phyloP scores from a whole-genome alignment of 306 rosid species.

The Hylodesmum podocarpum region DNA sequence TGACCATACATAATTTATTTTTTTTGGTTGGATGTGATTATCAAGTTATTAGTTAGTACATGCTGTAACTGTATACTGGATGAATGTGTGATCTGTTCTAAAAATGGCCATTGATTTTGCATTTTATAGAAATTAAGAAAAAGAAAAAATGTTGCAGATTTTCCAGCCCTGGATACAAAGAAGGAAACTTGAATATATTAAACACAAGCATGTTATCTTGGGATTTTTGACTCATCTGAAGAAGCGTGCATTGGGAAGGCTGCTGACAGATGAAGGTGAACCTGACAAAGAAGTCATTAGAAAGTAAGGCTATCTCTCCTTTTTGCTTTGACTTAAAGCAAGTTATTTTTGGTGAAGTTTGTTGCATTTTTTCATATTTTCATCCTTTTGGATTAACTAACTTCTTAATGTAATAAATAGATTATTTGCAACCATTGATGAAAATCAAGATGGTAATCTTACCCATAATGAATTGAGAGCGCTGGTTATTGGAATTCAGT shows the following conservation, averaged over 20 bases:
- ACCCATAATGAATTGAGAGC: conserved; percentile 70
- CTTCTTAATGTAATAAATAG: conserved; percentile 44
- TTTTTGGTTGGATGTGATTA: neutral
- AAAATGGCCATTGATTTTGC: neutral
- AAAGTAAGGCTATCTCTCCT: conserved; percentile 47
- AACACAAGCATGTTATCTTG: conserved; percentile 73
- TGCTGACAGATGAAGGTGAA: conserved; percentile 60
- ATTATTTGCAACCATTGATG: conserved; percentile 61
- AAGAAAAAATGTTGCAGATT: conserved; percentile 53
- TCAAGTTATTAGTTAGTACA: neutral
- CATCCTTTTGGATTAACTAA: conserved; percentile 8
- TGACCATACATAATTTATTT: neutral
- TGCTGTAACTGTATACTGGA: conserved; percentile 7
- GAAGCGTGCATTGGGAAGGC: conserved; percentile 60
- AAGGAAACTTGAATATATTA: conserved; percentile 65
- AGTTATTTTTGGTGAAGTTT: neutral
- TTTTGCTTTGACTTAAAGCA: conserved; percentile 24
- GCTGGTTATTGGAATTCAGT: conserved; percentile 67
- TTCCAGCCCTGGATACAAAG: conserved; percentile 91
- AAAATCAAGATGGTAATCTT: conserved; percentile 44
- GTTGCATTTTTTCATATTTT: neutral
- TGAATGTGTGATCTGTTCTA: neutral
- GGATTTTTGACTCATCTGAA: conserved; percentile 65
- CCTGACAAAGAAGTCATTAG: conserved; percentile 55
- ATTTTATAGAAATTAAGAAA: conserved; percentile 9